Conservation (phyloP, 2,329 filamentous ascomycete species). For the Keithomyces neogunnii region DNA sequence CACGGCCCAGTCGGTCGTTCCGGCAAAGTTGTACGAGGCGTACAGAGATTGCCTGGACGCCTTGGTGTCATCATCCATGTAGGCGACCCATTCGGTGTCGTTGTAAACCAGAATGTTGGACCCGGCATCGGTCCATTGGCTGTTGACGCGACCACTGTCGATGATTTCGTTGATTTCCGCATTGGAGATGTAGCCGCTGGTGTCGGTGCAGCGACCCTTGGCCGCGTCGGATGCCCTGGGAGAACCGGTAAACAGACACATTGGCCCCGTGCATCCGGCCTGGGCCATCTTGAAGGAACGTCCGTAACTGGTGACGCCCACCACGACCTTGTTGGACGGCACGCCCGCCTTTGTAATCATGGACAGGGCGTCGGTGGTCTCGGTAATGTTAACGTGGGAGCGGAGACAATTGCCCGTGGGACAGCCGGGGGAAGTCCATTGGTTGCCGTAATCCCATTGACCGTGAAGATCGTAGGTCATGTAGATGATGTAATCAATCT, state of each 20-base stretch:
- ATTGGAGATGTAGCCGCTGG: slow-evolving; percentile 22
- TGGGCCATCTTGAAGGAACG: slow-evolving; percentile 22
- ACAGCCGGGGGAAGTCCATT: slow-evolving; percentile 15
- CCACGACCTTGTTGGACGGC: too few species aligned
- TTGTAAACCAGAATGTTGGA: slow-evolving; percentile 14
- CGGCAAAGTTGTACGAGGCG: background rate
- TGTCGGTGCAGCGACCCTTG: slow-evolving; percentile 18
- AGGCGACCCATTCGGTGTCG: slow-evolving; percentile 9
- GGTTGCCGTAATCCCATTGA: slow-evolving; percentile 23
- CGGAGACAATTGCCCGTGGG: slow-evolving; percentile 23
- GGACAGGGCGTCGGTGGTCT: slow-evolving; percentile 15
- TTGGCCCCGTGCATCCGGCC: slow-evolving; percentile 16
- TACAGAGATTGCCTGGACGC: background rate
- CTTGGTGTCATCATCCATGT: slow-evolving; percentile 1
- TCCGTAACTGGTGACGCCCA: too few species aligned
- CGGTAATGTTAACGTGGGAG: slow-evolving; percentile 25
- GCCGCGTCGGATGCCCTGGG: slow-evolving; percentile 11
- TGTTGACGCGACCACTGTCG: background rate
- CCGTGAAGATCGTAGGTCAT: slow-evolving; percentile 29
- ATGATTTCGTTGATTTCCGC: slow-evolving; percentile 19
- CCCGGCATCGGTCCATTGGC: slow-evolving; percentile 1
- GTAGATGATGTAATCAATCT: slow-evolving; percentile 25
- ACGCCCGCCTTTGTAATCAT: too few species aligned
- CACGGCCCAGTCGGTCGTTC: background rate
- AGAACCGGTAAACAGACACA: slow-evolving; percentile 17